Percentiles rank a stretch among this genome's conserved stretches.
Conservation (phyloP, 768 basidiomycete species). For the Suillus hirtellus region DNA sequence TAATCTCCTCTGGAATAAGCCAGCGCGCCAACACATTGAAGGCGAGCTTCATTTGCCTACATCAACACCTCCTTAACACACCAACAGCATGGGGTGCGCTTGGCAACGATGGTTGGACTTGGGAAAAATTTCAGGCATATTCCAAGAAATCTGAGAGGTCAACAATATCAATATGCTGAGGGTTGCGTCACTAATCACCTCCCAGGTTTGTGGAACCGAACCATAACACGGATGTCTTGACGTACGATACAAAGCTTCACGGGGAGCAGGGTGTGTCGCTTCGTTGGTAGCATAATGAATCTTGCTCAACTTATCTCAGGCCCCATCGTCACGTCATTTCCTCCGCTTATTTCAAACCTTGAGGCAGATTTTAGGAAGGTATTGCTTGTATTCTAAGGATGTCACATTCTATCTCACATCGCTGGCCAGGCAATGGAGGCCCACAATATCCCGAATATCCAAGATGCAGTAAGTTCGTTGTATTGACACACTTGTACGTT, state of each 20-base stretch:
- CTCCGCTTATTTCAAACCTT: background rate
- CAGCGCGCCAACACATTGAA: background rate
- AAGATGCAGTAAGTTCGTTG: background rate
- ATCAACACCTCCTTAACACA: background rate
- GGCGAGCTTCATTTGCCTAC: background rate
- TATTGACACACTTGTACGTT: background rate
- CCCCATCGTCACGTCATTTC: background rate
- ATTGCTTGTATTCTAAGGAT: background rate
- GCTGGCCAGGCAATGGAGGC: background rate
- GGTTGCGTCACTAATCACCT: background rate
- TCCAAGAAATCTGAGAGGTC: slow-evolving; percentile 41
- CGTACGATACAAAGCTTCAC: background rate
- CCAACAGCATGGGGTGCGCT: slow-evolving; percentile 39
- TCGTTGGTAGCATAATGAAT: background rate
- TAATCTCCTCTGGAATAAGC: background rate
- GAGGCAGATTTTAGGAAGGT: background rate
- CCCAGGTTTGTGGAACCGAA: background rate
- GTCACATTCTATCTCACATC: background rate
- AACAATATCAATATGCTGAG: slow-evolving; percentile 4
- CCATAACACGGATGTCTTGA: background rate
- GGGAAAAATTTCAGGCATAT: slow-evolving; percentile 42
- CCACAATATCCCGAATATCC: background rate
- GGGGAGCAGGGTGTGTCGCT: background rate
- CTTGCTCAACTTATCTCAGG: background rate
- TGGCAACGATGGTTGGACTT: slow-evolving; percentile 61